Evolutionary conservation across 257 asterid species (phyloP).

Genomic region (Jasminum sambac): DNA sequence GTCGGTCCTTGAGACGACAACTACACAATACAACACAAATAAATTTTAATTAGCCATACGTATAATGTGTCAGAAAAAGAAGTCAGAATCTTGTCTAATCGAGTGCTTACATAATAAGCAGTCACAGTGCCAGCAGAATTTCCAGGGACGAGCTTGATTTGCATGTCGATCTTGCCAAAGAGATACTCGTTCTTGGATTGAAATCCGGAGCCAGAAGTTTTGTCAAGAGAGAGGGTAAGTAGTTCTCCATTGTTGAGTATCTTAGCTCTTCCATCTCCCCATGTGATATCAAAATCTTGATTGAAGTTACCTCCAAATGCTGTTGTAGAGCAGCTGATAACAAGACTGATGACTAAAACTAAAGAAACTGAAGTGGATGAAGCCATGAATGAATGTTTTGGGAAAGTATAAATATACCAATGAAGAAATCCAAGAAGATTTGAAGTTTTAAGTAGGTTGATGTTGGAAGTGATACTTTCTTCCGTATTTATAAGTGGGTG

Average conservation of each 20-base stretch:
- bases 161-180: constrained; percentile 43
- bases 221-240: constrained; percentile 39
- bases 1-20: constrained; percentile 47
- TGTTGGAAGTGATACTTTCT: neutral
- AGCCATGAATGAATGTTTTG: neutral
- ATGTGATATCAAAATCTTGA: constrained; percentile 41
- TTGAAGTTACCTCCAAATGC: constrained; percentile 24
- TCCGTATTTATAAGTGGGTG: neutral
- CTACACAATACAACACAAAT: constrained; percentile 14
- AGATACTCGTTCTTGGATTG: constrained; percentile 41
- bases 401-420: neutral
- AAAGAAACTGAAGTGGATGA: neutral
- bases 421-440: neutral
- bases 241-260: constrained; percentile 38
- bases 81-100: neutral
- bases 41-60: neutral
- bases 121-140: constrained; percentile 55
- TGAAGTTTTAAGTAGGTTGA: neutral
- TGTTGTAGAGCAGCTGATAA: neutral
- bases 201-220: constrained; percentile 40
- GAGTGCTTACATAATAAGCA: constrained; percentile 37
- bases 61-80: neutral
- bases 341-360: neutral
- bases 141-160: constrained; percentile 47
- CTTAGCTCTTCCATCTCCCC: constrained; percentile 44